Evolutionary conservation across 2,329 filamentous ascomycete genomes (phyloP).

Genomic region (Botryotinia globosa): DNA sequence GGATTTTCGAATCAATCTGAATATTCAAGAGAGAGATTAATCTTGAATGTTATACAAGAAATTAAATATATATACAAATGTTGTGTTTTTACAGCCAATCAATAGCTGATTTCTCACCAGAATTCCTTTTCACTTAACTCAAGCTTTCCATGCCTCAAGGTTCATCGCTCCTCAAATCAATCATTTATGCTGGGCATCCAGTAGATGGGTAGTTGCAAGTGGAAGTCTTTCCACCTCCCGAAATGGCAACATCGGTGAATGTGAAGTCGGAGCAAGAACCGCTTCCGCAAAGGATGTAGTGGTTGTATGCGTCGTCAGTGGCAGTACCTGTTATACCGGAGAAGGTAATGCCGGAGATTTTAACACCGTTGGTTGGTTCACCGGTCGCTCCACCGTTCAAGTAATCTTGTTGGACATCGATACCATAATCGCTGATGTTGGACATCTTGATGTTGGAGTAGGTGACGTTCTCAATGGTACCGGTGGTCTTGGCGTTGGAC

Average conservation of each 20-base stretch:
- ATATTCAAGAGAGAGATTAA: not conserved
- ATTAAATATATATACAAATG: not conserved
- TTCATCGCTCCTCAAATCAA: not conserved
- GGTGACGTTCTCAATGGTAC: conserved; percentile 48
- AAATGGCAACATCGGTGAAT: conserved; percentile 10
- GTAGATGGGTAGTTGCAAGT: conserved; percentile 6
- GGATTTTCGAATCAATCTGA: not conserved
- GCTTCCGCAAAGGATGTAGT: conserved; percentile 54
- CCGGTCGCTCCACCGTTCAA: conserved; percentile 32
- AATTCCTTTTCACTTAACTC: not conserved
- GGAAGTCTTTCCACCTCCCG: not conserved
- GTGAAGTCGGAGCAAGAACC: conserved; percentile 44
- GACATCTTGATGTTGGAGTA: conserved; percentile 52
- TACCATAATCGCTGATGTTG: conserved; percentile 45
- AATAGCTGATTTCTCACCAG: not conserved
- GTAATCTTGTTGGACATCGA: conserved; percentile 58
- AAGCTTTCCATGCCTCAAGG: not conserved
- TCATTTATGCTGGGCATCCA: conserved; percentile 3
- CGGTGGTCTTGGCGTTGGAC: conserved; percentile 39
- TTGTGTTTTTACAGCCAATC: not conserved
- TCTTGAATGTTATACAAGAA: not conserved
- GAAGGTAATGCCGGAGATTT: conserved; percentile 50
- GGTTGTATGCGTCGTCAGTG: conserved; percentile 38
- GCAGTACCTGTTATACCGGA: conserved; percentile 45
- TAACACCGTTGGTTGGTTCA: conserved; percentile 42